Evolutionary conservation across 768 basidiomycete species (phyloP).

Genomic region (Collybia nuda): DNA sequence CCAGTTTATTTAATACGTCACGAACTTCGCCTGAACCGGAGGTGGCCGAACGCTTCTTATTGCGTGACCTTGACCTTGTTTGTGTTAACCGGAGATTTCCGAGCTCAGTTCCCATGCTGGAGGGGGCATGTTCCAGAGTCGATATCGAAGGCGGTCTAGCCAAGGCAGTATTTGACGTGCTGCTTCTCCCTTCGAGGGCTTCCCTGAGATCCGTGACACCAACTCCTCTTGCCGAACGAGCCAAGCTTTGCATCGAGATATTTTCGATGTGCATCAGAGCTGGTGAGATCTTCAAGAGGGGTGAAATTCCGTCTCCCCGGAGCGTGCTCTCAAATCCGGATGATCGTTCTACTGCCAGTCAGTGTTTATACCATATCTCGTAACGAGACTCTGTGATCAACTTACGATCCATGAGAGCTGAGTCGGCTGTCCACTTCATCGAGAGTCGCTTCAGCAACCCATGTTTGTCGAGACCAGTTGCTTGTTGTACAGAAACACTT

Average conservation of each 20-base stretch:
- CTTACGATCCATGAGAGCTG: slow-evolving; percentile 77
- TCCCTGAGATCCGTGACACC: slow-evolving; percentile 89
- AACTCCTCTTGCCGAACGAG: slow-evolving; percentile 75
- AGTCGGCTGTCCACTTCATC: slow-evolving; percentile 69
- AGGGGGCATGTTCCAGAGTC: slow-evolving; percentile 69
- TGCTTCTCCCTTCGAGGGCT: slow-evolving; percentile 82
- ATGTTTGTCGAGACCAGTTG: slow-evolving; percentile 62
- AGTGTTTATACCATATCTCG: slow-evolving; percentile 1
- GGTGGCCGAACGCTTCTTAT: slow-evolving; percentile 47
- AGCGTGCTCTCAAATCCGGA: slow-evolving; percentile 51
- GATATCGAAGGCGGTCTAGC: slow-evolving; percentile 72
- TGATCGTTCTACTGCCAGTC: slow-evolving; percentile 55
- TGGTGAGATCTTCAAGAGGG: slow-evolving; percentile 79
- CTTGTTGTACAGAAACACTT: slow-evolving; percentile 54
- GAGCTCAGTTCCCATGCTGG: slow-evolving; percentile 36
- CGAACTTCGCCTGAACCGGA: slow-evolving; percentile 69
- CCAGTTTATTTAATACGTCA: slow-evolving; percentile 80
- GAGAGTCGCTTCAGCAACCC: slow-evolving; percentile 54
- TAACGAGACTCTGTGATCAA: slow-evolving; percentile 5
- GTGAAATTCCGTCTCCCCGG: slow-evolving; percentile 68
- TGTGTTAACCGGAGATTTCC: slow-evolving; percentile 39
- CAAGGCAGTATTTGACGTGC: slow-evolving; percentile 77
- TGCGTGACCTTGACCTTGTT: slow-evolving; percentile 51
- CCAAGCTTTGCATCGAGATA: slow-evolving; percentile 81
- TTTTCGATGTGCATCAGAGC: slow-evolving; percentile 92